phyloP scores from a whole-genome alignment of 192 early-diverging fungal species.

The Backusella liffmaniae region DNA sequence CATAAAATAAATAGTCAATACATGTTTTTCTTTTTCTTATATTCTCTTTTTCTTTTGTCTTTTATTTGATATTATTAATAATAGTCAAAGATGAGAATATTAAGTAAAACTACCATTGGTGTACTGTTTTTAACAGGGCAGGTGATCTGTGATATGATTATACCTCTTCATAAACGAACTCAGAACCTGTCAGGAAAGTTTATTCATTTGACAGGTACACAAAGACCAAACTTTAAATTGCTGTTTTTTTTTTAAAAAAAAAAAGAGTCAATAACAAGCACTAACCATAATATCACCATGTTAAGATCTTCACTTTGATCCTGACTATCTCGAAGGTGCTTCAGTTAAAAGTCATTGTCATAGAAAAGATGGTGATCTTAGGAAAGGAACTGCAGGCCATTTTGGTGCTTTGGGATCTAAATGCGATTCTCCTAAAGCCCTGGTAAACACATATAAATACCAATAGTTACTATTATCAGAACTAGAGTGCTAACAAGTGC shows the following conservation, averaged over 20 bases:
- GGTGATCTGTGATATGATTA: background rate
- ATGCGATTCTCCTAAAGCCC: conserved; percentile 37
- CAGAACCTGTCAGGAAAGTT: conserved; percentile 24
- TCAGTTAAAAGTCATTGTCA: conserved; percentile 34
- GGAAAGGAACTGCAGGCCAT: conserved; percentile 34
- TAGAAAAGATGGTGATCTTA: conserved; percentile 15
- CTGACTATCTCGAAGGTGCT: conserved; percentile 23
- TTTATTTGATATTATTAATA: background rate
- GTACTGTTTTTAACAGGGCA: background rate
- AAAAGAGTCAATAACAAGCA: no score
- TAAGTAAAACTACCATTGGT: background rate
- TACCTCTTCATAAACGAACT: conserved; percentile 8
- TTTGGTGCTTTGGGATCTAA: conserved; percentile 32
- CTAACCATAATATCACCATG: background rate
- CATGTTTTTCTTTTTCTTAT: background rate
- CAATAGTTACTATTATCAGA: background rate
- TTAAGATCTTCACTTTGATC: conserved; percentile 41
- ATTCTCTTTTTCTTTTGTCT: background rate
- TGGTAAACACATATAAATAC: conserved; percentile 11
- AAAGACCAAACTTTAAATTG: background rate
- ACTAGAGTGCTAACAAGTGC: background rate
- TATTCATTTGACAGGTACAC: conserved; percentile 36
- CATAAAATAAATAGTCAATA: background rate
- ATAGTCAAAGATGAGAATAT: background rate
- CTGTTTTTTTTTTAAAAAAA: background rate